These are phyloP conservation scores for Annulohypoxylon bovei DNA, from an alignment of 495 filamentous ascomycete species.

Conservation along the genomic window DNA sequence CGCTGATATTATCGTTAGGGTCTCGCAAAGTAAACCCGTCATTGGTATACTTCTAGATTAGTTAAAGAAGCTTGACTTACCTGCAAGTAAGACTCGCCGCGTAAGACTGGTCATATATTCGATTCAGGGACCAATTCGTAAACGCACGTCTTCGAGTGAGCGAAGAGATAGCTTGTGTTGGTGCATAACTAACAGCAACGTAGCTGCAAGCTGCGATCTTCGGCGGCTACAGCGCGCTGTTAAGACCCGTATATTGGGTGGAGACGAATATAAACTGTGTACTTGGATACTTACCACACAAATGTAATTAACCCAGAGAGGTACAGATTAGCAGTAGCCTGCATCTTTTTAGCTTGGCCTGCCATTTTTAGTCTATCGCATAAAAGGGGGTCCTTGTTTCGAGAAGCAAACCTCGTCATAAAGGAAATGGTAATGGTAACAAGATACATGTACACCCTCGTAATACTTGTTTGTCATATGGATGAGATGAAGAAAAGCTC, in stretches of 20 bases:
- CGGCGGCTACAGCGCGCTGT: slow-evolving; percentile 43
- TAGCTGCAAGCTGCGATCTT: slow-evolving; percentile 39
- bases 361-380: slow-evolving; percentile 38
- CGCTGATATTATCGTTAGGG: not conserved
- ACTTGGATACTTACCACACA: slow-evolving; percentile 18
- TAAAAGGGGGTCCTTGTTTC: slow-evolving; percentile 31
- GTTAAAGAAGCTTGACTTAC: not conserved
- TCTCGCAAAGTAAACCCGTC: not conserved
- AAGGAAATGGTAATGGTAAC: not conserved
- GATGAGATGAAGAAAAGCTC: not conserved
- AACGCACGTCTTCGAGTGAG: slow-evolving; percentile 1
- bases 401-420: slow-evolving; percentile 36
- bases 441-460: not conserved
- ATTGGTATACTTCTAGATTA: not conserved
- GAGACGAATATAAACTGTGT: slow-evolving; percentile 26
- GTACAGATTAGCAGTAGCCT: slow-evolving; percentile 31
- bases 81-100: slow-evolving; percentile 2
- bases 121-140: slow-evolving; percentile 34
- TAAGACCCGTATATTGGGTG: slow-evolving; percentile 33
- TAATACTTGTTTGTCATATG: slow-evolving; percentile 1
- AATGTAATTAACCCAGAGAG: slow-evolving; percentile 30
- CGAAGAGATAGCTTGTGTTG: not conserved
- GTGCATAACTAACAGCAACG: not conserved
- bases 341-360: slow-evolving; percentile 31
- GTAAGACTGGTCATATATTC: slow-evolving; percentile 18